These are phyloP conservation scores for Russula sp. DNA, from an alignment of 768 basidiomycete genomes.

Conservation along the genomic window DNA sequence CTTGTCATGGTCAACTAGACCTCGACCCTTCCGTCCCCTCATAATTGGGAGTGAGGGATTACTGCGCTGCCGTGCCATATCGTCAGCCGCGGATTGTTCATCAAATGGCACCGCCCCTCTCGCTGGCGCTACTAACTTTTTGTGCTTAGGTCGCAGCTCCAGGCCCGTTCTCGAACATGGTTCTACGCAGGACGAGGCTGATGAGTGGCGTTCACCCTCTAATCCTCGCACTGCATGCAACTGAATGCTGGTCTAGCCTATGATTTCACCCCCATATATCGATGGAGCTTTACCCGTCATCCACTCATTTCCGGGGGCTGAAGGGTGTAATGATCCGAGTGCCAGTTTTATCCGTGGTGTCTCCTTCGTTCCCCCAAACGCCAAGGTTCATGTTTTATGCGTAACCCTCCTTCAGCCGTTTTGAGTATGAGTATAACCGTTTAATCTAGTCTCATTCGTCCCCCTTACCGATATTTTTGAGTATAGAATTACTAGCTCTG, in stretches of 20 bases:
- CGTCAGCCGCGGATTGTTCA: too few relatives aligned
- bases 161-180: not conserved
- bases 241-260: not conserved
- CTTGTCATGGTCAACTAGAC: not conserved
- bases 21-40: not conserved
- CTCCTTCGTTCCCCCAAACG: not conserved
- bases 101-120: not conserved
- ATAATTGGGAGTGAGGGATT: slow-evolving; percentile 5
- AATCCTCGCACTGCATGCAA: not conserved
- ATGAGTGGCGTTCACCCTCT: not conserved
- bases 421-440: not conserved
- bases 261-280: not conserved
- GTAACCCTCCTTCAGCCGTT: not conserved
- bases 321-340: not conserved
- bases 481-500: not conserved
- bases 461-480: too few relatives aligned
- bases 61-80: slow-evolving; percentile 1
- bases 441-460: not conserved
- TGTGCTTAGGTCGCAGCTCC: not conserved
- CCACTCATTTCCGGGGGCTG: too few relatives aligned
- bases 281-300: not conserved
- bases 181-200: not conserved
- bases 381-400: not conserved
- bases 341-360: not conserved
- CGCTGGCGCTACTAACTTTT: not conserved